phyloP scores from a whole-genome alignment of 352 stramenopile species.

The Pythium plurisporium region DNA sequence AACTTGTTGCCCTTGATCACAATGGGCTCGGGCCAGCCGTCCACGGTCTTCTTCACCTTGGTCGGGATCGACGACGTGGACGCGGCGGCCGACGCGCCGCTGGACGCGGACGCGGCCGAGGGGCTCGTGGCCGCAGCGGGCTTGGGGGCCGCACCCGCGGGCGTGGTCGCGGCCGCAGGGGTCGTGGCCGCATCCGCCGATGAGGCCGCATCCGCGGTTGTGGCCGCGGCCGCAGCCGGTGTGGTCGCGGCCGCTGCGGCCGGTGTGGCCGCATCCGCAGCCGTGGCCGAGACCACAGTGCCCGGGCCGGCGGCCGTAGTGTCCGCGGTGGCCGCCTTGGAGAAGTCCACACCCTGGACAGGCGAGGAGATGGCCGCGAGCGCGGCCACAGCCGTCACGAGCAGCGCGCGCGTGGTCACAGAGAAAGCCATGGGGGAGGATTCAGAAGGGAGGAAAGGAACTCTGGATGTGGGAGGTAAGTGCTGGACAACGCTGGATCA shows the following conservation, averaged over 20 bases:
- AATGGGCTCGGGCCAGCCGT: constrained; percentile 40
- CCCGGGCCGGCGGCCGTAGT: too few relatives aligned
- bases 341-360: constrained; percentile 15
- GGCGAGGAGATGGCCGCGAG: constrained; percentile 11
- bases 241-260: not conserved
- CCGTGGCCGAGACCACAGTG: too few relatives aligned
- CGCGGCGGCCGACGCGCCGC: not conserved
- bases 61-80: constrained; percentile 12
- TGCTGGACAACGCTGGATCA: constrained; percentile 17
- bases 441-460: not conserved
- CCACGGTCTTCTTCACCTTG: constrained; percentile 10
- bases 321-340: not conserved
- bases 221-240: not conserved
- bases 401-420: constrained; percentile 13
- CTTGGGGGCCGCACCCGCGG: not conserved
- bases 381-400: constrained; percentile 8
- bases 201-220: not conserved
- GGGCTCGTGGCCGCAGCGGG: not conserved
- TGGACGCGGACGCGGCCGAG: not conserved
- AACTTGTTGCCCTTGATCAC: constrained; percentile 79
- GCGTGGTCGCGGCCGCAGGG: not conserved
- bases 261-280: not conserved
- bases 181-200: not conserved
- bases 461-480: constrained; percentile 14
- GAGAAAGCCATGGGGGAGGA: constrained; percentile 16